Conservation (phyloP, 2,329 filamentous ascomycete species). For the Metarhizium brunneum region DNA sequence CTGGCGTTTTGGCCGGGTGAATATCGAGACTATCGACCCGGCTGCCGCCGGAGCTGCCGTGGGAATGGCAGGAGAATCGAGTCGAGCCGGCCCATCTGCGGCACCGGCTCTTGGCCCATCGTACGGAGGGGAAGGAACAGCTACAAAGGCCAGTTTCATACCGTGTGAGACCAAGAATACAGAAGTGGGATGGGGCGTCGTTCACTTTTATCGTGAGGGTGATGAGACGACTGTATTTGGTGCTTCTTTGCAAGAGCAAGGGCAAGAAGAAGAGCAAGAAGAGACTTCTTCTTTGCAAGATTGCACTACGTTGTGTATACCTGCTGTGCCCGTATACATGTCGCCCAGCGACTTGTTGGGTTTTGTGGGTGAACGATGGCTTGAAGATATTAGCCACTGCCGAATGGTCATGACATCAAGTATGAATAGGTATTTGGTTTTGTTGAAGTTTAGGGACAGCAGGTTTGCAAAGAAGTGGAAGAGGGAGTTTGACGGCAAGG, state of each 20-base stretch:
- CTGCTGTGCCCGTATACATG: conserved; percentile 91
- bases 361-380: conserved; percentile 82
- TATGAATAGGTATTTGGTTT: conserved; percentile 86
- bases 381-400: conserved; percentile 83
- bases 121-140: conserved; percentile 53
- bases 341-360: conserved; percentile 84
- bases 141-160: conserved; percentile 74
- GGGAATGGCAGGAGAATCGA: conserved; percentile 25
- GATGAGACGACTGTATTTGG: conserved; percentile 53
- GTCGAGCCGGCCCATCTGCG: conserved; percentile 36
- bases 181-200: conserved; percentile 82
- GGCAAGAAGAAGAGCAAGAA: conserved; percentile 13
- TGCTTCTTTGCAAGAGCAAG: conserved; percentile 15
- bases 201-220: conserved; percentile 85
- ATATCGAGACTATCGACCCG: conserved; percentile 74
- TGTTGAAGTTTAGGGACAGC: conserved; percentile 83
- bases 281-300: conserved; percentile 37
- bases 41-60: conserved; percentile 10
- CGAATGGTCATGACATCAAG: conserved; percentile 84
- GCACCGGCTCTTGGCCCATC: conserved; percentile 45
- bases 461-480: conserved; percentile 72
- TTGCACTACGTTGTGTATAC: conserved; percentile 83
- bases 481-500: conserved; percentile 80
- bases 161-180: conserved; percentile 63
- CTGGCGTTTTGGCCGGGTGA: conserved; percentile 74